phyloP scores from a whole-genome alignment of 1,284 basidiomycete species.

The Puccinia novopanici region DNA sequence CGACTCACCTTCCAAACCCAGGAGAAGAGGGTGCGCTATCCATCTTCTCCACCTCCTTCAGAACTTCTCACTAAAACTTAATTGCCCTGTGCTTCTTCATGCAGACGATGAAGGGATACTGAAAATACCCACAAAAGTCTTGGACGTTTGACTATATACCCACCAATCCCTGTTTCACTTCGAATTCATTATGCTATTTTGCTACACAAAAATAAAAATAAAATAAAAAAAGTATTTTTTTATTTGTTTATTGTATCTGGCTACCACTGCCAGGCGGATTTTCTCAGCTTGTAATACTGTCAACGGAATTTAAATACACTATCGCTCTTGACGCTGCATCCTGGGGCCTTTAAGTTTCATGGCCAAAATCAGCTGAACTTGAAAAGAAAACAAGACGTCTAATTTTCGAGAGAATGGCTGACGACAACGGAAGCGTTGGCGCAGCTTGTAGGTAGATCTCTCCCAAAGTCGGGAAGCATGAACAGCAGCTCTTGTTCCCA shows the following conservation, averaged over 20 bases:
- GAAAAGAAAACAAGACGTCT: no score
- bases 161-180: no score
- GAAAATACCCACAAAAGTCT: not conserved
- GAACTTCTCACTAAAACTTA: not conserved
- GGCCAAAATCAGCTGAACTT: not conserved
- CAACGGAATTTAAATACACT: not conserved
- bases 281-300: not conserved
- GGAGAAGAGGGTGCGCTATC: slow-evolving; percentile 2
- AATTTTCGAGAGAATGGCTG: no score
- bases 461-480: no score
- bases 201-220: not conserved
- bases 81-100: not conserved
- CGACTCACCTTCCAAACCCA: slow-evolving; percentile 22
- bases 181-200: not conserved
- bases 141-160: not conserved
- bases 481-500: no score
- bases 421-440: no score
- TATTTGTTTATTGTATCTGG: not conserved
- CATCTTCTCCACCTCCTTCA: not conserved
- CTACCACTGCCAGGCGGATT: not conserved
- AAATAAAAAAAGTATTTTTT: not conserved
- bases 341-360: not conserved
- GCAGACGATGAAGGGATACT: slow-evolving; percentile 12
- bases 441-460: no score
- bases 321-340: no score